Evolutionary conservation across 176 grass and related monocot genomes (phyloP).

Genomic region (Puya raimondii): DNA sequence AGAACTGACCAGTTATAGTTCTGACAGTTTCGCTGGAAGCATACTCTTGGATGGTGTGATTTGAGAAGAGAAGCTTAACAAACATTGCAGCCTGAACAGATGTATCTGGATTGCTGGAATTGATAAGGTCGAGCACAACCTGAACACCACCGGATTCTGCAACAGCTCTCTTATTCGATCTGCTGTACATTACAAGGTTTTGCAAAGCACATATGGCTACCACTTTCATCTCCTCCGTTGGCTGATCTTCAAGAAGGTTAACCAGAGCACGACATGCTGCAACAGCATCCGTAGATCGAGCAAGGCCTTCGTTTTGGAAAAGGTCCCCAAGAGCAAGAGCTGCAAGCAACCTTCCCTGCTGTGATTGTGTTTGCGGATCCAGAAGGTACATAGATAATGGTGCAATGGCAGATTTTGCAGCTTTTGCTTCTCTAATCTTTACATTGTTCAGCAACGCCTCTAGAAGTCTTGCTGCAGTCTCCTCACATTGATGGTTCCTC

Average conservation of each 20-base stretch:
- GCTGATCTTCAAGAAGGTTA: constrained; percentile 98
- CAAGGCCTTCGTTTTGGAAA: constrained; percentile 96
- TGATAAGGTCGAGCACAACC: constrained; percentile 92
- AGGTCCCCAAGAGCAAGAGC: constrained; percentile 97
- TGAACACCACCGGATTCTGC: constrained; percentile 98
- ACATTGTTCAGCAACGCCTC: constrained; percentile 96
- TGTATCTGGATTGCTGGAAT: constrained; percentile 98
- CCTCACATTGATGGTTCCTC: constrained; percentile 92
- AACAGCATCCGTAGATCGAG: constrained; percentile 86
- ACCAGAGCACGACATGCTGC: constrained; percentile 93
- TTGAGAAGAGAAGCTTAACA: constrained; percentile 95
- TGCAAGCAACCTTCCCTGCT: constrained; percentile 92
- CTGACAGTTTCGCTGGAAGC: constrained; percentile 97
- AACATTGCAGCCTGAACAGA: constrained; percentile 99
- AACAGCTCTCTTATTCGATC: constrained; percentile 98
- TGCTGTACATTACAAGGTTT: constrained; percentile 96
- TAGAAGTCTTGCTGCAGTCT: constrained; percentile 94
- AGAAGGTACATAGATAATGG: constrained; percentile 99
- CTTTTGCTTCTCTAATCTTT: constrained; percentile 94
- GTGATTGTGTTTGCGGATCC: constrained; percentile 96
- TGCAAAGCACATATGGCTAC: constrained; percentile 97
- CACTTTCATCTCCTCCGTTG: constrained; percentile 99
- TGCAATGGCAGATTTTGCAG: constrained; percentile 93
- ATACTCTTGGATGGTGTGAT: constrained; percentile 98
- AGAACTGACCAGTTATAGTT: constrained; percentile 83